Conservation (phyloP, 2,329 filamentous ascomycete species). For the Aspergillus uvarum region DNA sequence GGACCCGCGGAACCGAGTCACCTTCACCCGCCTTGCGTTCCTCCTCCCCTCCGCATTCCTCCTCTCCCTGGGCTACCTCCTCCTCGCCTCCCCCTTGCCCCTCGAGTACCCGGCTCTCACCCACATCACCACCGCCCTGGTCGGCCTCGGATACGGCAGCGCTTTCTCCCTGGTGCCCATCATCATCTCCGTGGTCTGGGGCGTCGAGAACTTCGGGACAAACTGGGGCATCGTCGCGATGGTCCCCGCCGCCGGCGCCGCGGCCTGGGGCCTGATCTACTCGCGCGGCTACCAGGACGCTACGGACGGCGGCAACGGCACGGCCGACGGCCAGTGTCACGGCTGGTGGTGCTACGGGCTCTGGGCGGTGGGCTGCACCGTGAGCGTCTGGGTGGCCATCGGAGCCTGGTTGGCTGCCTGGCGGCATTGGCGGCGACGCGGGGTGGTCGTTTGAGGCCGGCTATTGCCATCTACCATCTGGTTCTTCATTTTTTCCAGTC, state of each 20-base stretch:
- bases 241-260: conserved; percentile 82
- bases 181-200: conserved; percentile 96
- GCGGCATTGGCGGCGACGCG: conserved; percentile 78
- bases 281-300: conserved; percentile 50
- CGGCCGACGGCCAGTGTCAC: conserved; percentile 66
- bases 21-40: conserved; percentile 76
- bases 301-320: conserved; percentile 42
- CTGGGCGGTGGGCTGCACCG: conserved; percentile 73
- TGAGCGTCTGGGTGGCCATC: conserved; percentile 76
- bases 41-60: conserved; percentile 72
- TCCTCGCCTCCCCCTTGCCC: conserved; percentile 78
- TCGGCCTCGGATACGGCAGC: conserved; percentile 90
- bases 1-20: conserved; percentile 39
- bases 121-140: conserved; percentile 77
- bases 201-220: conserved; percentile 96
- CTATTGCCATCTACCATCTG: too few relatives aligned
- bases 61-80: conserved; percentile 71
- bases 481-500: too few relatives aligned
- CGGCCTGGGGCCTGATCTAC: conserved; percentile 89
- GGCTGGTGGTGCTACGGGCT: conserved; percentile 83
- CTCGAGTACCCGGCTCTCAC: conserved; percentile 76
- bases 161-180: conserved; percentile 88
- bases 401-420: conserved; percentile 74
- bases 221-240: conserved; percentile 97
- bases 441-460: conserved; percentile 61